Evolutionary conservation across 371 early-diverging fungal species (phyloP).

Genomic region (Blastocladiella emersonii): DNA sequence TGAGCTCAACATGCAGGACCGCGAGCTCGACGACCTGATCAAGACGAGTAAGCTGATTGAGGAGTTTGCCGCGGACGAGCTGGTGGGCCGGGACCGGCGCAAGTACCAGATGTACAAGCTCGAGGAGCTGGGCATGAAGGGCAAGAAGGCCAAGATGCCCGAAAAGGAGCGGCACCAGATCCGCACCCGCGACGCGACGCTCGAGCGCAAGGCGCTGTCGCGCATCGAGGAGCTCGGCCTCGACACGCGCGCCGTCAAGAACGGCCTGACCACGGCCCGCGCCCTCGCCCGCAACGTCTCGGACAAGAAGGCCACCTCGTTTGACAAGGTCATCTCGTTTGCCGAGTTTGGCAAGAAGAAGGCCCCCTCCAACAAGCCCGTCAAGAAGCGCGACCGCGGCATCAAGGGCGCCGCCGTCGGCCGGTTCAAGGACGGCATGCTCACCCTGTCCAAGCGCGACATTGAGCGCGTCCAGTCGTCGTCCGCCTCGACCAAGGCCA

Average conservation of each 20-base stretch:
- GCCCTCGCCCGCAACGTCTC: not conserved
- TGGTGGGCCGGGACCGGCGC: slow-evolving; percentile 31
- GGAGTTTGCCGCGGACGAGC: slow-evolving; percentile 24
- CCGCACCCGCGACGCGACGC: not conserved
- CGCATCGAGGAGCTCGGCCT: slow-evolving; percentile 28
- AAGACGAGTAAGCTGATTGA: slow-evolving; percentile 28
- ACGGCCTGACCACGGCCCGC: slow-evolving; percentile 1
- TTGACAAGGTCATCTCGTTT: not conserved
- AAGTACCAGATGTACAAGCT: slow-evolving; percentile 20
- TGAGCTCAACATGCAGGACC: slow-evolving; percentile 13
- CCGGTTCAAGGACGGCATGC: slow-evolving; percentile 24
- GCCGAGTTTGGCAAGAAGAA: slow-evolving; percentile 5
- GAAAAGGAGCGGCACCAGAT: not conserved
- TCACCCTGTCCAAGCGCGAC: slow-evolving; percentile 21
- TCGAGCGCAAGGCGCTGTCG: not conserved
- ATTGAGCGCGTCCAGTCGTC: slow-evolving; percentile 13
- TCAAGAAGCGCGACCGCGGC: slow-evolving; percentile 14
- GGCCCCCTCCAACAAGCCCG: slow-evolving; percentile 8
- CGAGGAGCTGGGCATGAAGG: slow-evolving; percentile 29
- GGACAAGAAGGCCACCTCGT: not conserved
- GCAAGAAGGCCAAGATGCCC: slow-evolving; percentile 5
- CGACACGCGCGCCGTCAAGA: slow-evolving; percentile 22
- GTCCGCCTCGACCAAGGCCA: no score
- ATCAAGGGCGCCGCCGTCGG: slow-evolving; percentile 17
- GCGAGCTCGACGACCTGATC: slow-evolving; percentile 28